These are phyloP conservation scores for Mycena kentingensis DNA, from an alignment of 768 basidiomycete genomes.

Conservation along the genomic window DNA sequence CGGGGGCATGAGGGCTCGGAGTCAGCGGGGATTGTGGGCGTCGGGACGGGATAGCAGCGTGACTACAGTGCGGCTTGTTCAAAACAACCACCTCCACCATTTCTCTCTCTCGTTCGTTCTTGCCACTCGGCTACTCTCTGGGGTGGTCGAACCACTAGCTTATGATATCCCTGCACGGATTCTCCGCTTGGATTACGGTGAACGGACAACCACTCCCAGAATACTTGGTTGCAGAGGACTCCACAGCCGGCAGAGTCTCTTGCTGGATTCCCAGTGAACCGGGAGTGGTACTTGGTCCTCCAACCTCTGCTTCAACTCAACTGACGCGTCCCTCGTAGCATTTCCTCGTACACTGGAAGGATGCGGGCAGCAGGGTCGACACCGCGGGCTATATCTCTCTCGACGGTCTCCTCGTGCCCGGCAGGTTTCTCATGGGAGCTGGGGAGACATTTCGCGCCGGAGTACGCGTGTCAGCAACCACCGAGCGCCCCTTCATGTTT, in stretches of 20 bases:
- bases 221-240: conserved; percentile 55
- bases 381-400: conserved; percentile 65
- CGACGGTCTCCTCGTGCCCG: conserved; percentile 65
- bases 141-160: no score
- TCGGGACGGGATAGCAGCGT: conserved; percentile 21
- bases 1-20: no score
- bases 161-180: conserved; percentile 60
- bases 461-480: conserved; percentile 48
- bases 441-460: conserved; percentile 58
- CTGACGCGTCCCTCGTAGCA: conserved; percentile 34
- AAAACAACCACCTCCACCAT: not conserved
- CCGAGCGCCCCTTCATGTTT: conserved; percentile 67
- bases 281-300: conserved; percentile 51
- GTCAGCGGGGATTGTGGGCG: conserved; percentile 33
- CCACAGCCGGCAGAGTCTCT: conserved; percentile 45
- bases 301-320: conserved; percentile 1
- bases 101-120: no score
- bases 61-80: not conserved
- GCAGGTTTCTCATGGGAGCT: conserved; percentile 58
- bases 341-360: conserved; percentile 67
- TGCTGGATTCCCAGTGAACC: conserved; percentile 71
- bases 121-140: no score
- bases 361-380: conserved; percentile 53
- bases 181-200: conserved; percentile 70
- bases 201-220: conserved; percentile 53